Evolutionary conservation across 345 rosid species (phyloP).

Genomic region (Aethionema arabicum): DNA sequence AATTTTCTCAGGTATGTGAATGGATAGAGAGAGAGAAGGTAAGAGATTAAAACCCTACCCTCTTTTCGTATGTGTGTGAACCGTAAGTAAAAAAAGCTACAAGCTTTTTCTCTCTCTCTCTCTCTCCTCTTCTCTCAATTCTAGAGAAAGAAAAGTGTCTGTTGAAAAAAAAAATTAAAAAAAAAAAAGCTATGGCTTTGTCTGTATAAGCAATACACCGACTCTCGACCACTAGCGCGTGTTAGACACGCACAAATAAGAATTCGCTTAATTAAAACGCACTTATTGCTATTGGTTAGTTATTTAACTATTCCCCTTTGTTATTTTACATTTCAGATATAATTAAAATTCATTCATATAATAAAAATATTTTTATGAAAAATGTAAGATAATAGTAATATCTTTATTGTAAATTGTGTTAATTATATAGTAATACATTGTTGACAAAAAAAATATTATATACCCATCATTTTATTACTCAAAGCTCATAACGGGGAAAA

Average conservation of each 20-base stretch:
- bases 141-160: slow-evolving; percentile 28
- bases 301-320: background rate
- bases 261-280: background rate
- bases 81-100: slow-evolving; percentile 37
- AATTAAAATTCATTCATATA: too few species aligned
- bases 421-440: slow-evolving; percentile 21
- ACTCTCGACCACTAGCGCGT: slow-evolving; percentile 14
- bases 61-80: slow-evolving; percentile 39
- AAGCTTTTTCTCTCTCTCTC: slow-evolving; percentile 20
- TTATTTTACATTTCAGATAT: background rate
- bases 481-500: slow-evolving; percentile 37
- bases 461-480: slow-evolving; percentile 24
- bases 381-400: too few species aligned
- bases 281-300: slow-evolving; percentile 10
- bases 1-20: slow-evolving; percentile 38
- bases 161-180: slow-evolving; percentile 16
- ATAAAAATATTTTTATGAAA: too few species aligned
- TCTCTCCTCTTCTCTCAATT: slow-evolving; percentile 6
- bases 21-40: slow-evolving; percentile 44
- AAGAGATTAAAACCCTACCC: slow-evolving; percentile 69
- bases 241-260: background rate
- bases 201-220: slow-evolving; percentile 12
- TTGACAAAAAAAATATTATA: background rate
- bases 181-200: slow-evolving; percentile 14
- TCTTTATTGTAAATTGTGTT: background rate